phyloP scores from a whole-genome alignment of 306 rosid species.

The Trichosanthes cucumerina region DNA sequence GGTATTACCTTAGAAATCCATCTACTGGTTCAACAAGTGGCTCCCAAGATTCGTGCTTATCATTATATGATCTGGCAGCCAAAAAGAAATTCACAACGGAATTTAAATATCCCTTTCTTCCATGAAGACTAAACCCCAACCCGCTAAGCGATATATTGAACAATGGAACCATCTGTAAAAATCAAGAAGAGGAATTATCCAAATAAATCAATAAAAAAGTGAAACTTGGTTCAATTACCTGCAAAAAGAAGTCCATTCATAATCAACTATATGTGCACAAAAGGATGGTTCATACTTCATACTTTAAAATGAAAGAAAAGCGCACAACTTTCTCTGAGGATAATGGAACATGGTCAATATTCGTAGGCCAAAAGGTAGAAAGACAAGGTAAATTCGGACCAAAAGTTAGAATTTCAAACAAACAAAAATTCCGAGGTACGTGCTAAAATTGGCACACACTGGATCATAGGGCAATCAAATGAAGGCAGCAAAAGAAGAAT shows the following conservation, averaged over 20 bases:
- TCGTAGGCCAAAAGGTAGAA: background rate
- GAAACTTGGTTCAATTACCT: background rate
- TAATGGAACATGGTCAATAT: background rate
- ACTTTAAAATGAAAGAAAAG: background rate
- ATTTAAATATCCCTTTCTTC: conserved; percentile 60
- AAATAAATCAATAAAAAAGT: background rate
- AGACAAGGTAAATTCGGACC: background rate
- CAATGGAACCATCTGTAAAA: conserved; percentile 93
- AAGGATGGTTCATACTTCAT: background rate
- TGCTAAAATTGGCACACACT: background rate
- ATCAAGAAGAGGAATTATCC: conserved; percentile 15
- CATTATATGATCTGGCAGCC: conserved; percentile 87
- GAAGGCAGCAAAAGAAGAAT: background rate
- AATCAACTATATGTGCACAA: background rate
- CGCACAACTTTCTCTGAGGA: background rate
- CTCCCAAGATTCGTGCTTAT: conserved; percentile 92
- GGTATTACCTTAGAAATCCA: conserved; percentile 67
- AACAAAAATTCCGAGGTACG: background rate
- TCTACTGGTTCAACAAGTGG: conserved; percentile 92
- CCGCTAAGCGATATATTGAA: conserved; percentile 78
- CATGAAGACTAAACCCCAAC: conserved; percentile 57
- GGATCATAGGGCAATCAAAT: background rate
- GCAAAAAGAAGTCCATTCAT: background rate
- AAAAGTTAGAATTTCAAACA: background rate
- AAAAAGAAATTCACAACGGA: conserved; percentile 65